Evolutionary conservation across 257 asterid genomes (phyloP), one percentile per base, ranked within the genome.

Genomic region (Fraxinus pennsylvanica): DNA sequence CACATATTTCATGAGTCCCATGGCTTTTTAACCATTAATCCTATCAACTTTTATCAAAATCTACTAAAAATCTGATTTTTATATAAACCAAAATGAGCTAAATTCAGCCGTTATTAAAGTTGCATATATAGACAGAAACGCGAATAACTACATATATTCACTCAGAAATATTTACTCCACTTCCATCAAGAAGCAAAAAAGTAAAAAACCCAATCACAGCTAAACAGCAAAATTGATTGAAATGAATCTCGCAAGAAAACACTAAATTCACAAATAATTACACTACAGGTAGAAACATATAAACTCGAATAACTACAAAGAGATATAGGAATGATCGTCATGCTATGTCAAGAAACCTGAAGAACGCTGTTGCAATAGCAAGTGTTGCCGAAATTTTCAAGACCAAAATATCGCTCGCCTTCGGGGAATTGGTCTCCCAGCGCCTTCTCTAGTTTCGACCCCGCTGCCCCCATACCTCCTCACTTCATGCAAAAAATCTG

Each of bases 351-450:
- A 52, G 61, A 17, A 52, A 88, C 92, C 92, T 88, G 90, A 59
- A 88, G 90, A 73, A 88, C 92, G 83, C 92, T 86, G 76, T 88
- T 88, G 80, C 92, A 88, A 81, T 88, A 88, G 85, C 90, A 86
- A 78, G 92, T 88, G 78, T 88, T 88, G 79, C 90, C 88, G 81
- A 86, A 88, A 79, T 88, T 88, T 83, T 88, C 90, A 54, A 88
- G 82, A 52, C 92, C 92, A 63, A 88, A 88, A 43, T 88, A 88
- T 36, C 90, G 82, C 76, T 88, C 92, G 79, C 92, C 90, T 75
- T 88, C 92, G 10, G 90, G 90, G 77, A 86, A 88, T 78, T 88
- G 92, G 75, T 88, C 92, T 5, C 92, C 92, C 70, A 88, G 73
- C 33, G 92, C 92, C 76, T 88, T 88, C 84, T 88, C 92, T 57